A percentile compares a stretch with the other conserved stretches of the same genome.
Conservation (phyloP, 345 rosid genomes). For the Syzygium grande region DNA sequence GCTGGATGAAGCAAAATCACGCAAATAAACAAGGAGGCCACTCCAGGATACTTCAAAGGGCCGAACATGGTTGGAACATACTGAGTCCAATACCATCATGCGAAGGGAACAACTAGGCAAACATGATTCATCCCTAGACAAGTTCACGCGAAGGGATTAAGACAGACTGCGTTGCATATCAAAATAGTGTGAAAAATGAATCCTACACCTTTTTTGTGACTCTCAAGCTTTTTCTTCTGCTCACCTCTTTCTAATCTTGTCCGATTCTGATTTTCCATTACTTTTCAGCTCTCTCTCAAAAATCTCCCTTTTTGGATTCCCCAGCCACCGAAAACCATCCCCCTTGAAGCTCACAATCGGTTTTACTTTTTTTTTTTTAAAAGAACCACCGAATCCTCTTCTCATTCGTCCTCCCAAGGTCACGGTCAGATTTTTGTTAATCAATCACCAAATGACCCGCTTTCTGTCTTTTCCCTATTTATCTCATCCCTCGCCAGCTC, state of each 20-base stretch:
- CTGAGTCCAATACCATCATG: too few relatives aligned
- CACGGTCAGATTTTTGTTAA: not conserved
- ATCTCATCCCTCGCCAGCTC: not conserved
- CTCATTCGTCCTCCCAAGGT: not conserved
- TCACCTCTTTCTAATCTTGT: not conserved
- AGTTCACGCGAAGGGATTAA: too few relatives aligned
- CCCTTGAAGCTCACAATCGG: not conserved
- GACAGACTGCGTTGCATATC: too few relatives aligned
- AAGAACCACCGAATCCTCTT: fast-evolving
- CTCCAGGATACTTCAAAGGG: not conserved
- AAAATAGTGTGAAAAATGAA: too few relatives aligned
- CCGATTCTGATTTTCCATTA: not conserved
- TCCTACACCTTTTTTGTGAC: not conserved
- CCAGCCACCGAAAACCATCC: not conserved
- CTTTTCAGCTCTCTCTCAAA: not conserved
- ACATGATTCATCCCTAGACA: not conserved
- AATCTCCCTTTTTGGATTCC: not conserved
- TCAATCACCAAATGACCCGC: not conserved
- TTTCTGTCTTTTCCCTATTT: not conserved
- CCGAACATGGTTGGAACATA: not conserved
- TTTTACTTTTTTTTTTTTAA: not conserved
- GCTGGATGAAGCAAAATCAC: not conserved
- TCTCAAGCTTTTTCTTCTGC: not conserved
- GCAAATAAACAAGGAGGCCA: not conserved
- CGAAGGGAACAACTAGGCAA: not conserved